Percentiles rank a stretch among this genome's conserved stretches.
These are phyloP conservation scores for Ajuga chamaepitys DNA, from an alignment of 257 asterid species.

Conservation along the genomic window DNA sequence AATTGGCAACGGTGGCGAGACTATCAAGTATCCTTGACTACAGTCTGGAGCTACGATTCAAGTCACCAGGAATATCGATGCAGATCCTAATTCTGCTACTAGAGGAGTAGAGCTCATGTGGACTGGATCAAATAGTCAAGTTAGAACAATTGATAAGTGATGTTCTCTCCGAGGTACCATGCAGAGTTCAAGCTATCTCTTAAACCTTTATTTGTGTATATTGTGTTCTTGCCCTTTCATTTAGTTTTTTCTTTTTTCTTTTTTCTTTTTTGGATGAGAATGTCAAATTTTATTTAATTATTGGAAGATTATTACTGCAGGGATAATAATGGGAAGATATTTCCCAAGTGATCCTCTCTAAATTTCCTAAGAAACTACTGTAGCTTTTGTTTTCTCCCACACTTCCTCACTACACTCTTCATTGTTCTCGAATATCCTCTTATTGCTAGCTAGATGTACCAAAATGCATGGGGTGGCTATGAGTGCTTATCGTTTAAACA, in stretches of 20 bases:
- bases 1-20: conserved; percentile 91
- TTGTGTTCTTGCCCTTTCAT: neutral
- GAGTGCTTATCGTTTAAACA: neutral
- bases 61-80: conserved; percentile 80
- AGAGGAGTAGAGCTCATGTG: conserved; percentile 76
- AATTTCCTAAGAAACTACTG: no score
- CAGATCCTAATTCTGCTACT: conserved; percentile 63
- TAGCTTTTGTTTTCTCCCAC: no score
- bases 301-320: no score
- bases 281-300: no score
- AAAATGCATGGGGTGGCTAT: neutral
- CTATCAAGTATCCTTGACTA: conserved; percentile 70
- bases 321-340: no score
- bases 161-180: conserved; percentile 63
- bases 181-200: neutral
- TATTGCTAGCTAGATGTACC: no score
- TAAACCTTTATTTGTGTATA: neutral
- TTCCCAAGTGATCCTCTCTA: no score
- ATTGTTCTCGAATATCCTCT: no score
- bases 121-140: conserved; percentile 59
- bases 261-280: no score
- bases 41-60: conserved; percentile 95
- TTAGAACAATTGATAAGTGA: conserved; percentile 68
- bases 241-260: no score
- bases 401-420: no score